phyloP scores from a whole-genome alignment of 768 basidiomycete genomes.

The Strobilomyces confusus region DNA sequence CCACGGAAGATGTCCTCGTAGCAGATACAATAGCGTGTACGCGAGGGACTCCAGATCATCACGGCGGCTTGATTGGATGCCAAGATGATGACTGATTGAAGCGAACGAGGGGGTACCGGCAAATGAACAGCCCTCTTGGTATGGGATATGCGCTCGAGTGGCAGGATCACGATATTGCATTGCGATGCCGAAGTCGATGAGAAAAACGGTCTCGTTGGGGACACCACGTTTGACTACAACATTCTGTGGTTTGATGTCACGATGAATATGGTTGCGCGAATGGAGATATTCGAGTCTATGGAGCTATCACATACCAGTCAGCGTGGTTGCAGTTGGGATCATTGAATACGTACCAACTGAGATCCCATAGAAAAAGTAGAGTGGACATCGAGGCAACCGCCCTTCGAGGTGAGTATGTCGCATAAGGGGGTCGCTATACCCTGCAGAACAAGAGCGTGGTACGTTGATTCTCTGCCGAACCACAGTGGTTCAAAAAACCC shows the following conservation, averaged over 20 bases:
- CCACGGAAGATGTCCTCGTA: background rate
- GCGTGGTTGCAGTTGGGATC: no score
- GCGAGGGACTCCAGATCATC: background rate
- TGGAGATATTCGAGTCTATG: background rate
- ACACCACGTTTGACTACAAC: background rate
- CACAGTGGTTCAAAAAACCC: no score
- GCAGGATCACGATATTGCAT: background rate
- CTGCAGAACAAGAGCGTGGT: no score
- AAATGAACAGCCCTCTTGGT: background rate
- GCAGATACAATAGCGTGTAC: background rate
- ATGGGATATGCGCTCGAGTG: no score
- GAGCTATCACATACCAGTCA: background rate
- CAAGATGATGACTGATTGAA: background rate
- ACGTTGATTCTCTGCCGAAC: no score
- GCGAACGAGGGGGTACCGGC: background rate
- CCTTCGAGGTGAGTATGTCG: no score
- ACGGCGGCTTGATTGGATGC: background rate
- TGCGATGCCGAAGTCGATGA: background rate
- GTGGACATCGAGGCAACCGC: no score
- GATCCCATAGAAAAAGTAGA: no score
- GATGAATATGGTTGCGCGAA: background rate
- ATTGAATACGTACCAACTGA: no score
- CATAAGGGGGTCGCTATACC: no score
- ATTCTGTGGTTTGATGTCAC: background rate
- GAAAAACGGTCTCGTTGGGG: background rate